phyloP scores from a whole-genome alignment of 1,139 yeast genomes.

The Pichia inconspicua region DNA sequence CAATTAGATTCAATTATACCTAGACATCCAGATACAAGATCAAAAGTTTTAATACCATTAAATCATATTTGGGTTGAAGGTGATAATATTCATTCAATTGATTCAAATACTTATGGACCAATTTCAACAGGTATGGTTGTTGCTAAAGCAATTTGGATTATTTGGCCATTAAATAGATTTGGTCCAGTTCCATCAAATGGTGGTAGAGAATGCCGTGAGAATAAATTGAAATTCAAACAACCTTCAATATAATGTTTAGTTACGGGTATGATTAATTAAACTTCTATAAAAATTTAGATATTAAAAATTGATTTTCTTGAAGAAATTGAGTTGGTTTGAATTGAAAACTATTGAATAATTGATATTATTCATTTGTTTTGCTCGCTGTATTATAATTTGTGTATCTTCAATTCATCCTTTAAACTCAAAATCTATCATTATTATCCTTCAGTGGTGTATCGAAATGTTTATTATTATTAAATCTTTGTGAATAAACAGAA shows the following conservation, averaged over 20 bases:
- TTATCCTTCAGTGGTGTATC: constrained; percentile 24
- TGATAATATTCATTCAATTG: constrained; percentile 76
- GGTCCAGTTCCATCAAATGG: constrained; percentile 35
- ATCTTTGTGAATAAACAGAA: constrained; percentile 13
- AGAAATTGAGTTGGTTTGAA: no score
- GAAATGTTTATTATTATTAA: constrained; percentile 17
- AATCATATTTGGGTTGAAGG: constrained; percentile 95
- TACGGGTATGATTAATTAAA: neutral
- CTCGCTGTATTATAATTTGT: neutral
- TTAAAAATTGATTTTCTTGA: neutral
- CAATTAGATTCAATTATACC: constrained; percentile 43
- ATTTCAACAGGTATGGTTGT: constrained; percentile 68
- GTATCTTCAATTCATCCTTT: no score
- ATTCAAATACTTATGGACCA: constrained; percentile 81
- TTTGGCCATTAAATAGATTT: constrained; percentile 50
- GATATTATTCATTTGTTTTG: neutral
- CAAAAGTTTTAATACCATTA: constrained; percentile 55
- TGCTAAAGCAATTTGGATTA: constrained; percentile 58
- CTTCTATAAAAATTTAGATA: neutral
- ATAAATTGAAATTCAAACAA: neutral
- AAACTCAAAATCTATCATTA: neutral
- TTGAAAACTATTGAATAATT: no score
- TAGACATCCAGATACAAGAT: constrained; percentile 58
- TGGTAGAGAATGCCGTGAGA: constrained; percentile 32
- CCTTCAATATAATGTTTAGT: neutral